Evolutionary conservation across 108 stramenopile genomes (phyloP), one percentile per base, ranked within the genome.

Genomic region (Pseudonitzschia pungens): DNA sequence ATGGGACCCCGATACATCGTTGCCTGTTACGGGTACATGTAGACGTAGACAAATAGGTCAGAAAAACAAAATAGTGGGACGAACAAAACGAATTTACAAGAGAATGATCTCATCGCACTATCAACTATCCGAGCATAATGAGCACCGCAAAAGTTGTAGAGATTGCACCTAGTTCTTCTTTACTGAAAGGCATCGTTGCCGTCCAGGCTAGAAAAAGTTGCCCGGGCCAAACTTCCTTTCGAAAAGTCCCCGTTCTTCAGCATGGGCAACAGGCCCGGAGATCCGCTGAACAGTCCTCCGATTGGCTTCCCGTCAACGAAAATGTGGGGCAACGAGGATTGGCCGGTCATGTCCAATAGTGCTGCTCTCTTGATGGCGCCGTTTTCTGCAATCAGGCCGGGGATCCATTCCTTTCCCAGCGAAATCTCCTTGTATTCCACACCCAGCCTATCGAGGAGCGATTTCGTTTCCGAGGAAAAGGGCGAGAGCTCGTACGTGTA

Each of bases 401-500:
- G 86, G 29, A 92, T 67, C 91, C 91, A 92, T 71, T 92, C 91
- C 43, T 77, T 70, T 10, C 88, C 90, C 31, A 92, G 57, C 40
- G 69, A 69, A 26, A 87, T 65, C 63, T 84, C 81, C 32, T 77
- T 74, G 72, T 86, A 89, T 2, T 79, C 72, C 16, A 77, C 59
- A 32, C 79, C 74, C 20, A 84, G 71, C 40, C 79, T 55, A 45
- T 87, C 88, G 45, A 92, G 77, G 15, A 89, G 59, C 5, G 54
- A 69, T 64, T 73, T 80, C 4, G 87, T 71, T 69, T 88, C 91
- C 27, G 70, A 65, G 31, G 70, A 83, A 69, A 92, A 92, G 5
- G 91, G 91, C 2, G 88, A 89, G 5, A 87, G 74, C 6, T 74
- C 68, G 69, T 92, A 92, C 14, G 88, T 92, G 45, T 92, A 92